Evolutionary conservation across 2,329 filamentous ascomycete species (phyloP), one percentile per base, ranked within the genome.

Genomic region (Fusarium subglutinans): DNA sequence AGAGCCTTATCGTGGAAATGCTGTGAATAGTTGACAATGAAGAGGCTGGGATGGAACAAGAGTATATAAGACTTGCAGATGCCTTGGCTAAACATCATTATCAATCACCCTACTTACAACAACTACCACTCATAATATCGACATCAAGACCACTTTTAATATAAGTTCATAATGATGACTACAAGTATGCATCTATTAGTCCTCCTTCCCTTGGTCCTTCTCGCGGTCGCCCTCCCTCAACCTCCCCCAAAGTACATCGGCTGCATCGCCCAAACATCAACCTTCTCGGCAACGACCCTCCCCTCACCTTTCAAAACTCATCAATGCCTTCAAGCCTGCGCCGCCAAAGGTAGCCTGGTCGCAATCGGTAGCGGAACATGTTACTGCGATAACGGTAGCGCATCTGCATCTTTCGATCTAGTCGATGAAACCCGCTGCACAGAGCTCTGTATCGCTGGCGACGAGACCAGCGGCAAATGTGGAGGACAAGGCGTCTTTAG

Each of bases 171-270:
- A 28, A 33, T 14, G 13, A 40, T 26, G 8, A 37, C 12, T 15
- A n/a, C 51, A 44, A 69, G 22, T 2, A 77, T 76, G 69, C 37
- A 63, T 43, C 38, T 61, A 18, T 44, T 66, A 10, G 33, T 66
- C 33, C n/a, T 76, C 2, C 43, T 77, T 41, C 63, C 59, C 70
- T 64, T 82, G n/a, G 41, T 82, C 37, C 63, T 70, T 40, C 66
- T 70, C 43, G 70, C 72, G 58, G 45, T 62, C 8, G 63, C 71
- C 64, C 76, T 51, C 30, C 61, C 44, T 18, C 56, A 58, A 40
- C 66, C 57, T 14, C 62, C 53, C 18, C 78, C 74, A 64, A 58
- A 76, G 48, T 80, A 79, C 64, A 57, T 80, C 61, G 81, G 79
- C 64, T 82, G 81, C 75, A 75, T 78, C 53, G 47, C 76, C 70